Percentiles rank a stretch among this genome's conserved stretches.
These are phyloP conservation scores for Moelleriella libera DNA, from an alignment of 2,329 filamentous ascomycete genomes.

Conservation along the genomic window DNA sequence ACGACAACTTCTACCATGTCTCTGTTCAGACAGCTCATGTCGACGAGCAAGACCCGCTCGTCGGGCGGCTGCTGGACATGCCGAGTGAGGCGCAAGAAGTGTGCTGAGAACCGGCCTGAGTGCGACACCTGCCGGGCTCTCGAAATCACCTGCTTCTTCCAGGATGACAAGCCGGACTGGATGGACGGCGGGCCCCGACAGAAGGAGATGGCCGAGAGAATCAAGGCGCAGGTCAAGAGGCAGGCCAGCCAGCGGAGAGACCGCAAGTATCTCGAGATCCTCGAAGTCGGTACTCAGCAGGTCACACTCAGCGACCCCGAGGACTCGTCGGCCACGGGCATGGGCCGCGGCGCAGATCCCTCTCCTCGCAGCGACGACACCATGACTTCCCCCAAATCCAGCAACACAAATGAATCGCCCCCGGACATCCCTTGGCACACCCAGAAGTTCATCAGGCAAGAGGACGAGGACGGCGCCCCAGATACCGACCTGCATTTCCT, in stretches of 20 bases:
- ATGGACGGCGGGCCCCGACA: constrained; percentile 39
- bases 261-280: constrained; percentile 29
- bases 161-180: constrained; percentile 38
- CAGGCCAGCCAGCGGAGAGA: constrained; percentile 36
- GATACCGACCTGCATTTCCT: constrained; percentile 26
- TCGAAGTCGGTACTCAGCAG: constrained; percentile 18
- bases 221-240: constrained; percentile 44
- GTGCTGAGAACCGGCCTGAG: constrained; percentile 36
- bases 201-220: constrained; percentile 32
- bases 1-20: constrained; percentile 7
- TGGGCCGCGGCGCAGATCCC: constrained; percentile 10
- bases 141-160: constrained; percentile 41
- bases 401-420: constrained; percentile 15
- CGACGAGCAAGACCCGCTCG: constrained; percentile 18
- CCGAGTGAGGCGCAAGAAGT: constrained; percentile 46
- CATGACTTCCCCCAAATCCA: constrained; percentile 14
- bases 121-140: constrained; percentile 37
- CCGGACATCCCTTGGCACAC: constrained; percentile 17
- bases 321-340: constrained; percentile 1
- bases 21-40: constrained; percentile 9
- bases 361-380: constrained; percentile 9
- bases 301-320: constrained; percentile 9
- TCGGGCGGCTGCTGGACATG: constrained; percentile 46
- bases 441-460: constrained; percentile 11
- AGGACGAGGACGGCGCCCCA: constrained; percentile 8